Conservation (phyloP, 2,329 filamentous ascomycete species). For the Cadophora sp. region DNA sequence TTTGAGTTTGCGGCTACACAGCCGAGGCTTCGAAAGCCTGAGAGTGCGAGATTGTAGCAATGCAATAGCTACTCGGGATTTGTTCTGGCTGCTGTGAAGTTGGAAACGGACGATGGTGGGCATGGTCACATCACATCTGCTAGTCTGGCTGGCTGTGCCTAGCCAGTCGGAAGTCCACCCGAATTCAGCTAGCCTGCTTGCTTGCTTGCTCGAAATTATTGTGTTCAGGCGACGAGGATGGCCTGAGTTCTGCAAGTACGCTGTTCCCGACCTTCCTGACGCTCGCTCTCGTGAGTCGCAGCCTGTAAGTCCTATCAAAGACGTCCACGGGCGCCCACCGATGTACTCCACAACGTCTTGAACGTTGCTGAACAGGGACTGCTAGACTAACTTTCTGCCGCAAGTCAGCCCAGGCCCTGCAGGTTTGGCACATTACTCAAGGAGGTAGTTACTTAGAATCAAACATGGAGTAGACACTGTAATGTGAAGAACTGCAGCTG, state of each 20-base stretch:
- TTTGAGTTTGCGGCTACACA: conserved; percentile 8
- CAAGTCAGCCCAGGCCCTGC: background rate
- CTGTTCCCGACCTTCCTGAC: background rate
- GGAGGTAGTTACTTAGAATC: background rate
- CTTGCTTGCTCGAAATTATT: background rate
- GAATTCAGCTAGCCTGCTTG: background rate
- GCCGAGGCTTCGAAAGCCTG: conserved; percentile 1
- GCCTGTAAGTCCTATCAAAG: background rate
- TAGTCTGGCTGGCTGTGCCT: background rate
- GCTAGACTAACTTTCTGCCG: background rate
- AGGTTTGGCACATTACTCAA: conserved; percentile 4
- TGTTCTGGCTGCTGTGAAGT: background rate
- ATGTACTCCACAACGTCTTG: background rate
- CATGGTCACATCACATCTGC: background rate
- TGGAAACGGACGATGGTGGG: background rate
- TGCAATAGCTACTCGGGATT: background rate
- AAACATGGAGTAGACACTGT: background rate
- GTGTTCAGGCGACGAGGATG: conserved; percentile 3
- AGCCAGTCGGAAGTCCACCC: conserved; percentile 1
- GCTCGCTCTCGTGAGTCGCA: background rate
- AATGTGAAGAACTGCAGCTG: no score
- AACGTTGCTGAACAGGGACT: background rate
- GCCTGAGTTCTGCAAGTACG: conserved; percentile 2
- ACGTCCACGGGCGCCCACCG: background rate
- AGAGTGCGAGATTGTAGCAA: conserved; percentile 1